These are phyloP conservation scores for Rubia peregrina DNA, from an alignment of 305 asterid species.

Conservation along the genomic window DNA sequence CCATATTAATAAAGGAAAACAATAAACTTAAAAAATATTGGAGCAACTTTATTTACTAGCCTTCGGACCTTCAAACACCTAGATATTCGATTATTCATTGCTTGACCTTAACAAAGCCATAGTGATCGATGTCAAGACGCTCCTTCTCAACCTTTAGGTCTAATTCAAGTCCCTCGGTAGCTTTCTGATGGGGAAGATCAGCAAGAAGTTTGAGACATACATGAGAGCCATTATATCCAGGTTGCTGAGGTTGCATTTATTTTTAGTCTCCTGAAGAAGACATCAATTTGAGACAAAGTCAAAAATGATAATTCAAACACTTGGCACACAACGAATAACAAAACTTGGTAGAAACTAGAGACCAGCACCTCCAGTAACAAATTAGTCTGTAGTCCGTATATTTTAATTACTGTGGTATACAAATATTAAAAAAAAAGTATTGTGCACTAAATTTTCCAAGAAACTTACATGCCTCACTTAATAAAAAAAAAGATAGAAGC, in stretches of 20 bases:
- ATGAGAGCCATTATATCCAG: conserved; percentile 93
- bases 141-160: conserved; percentile 86
- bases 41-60: conserved; percentile 10
- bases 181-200: conserved; percentile 92
- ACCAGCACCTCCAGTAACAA: not conserved
- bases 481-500: not conserved
- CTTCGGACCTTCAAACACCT: conserved; percentile 90
- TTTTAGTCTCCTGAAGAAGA: conserved; percentile 73
- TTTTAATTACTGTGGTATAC: not conserved
- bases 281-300: conserved; percentile 20
- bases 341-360: not conserved
- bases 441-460: not conserved
- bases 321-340: not conserved
- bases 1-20: conserved; percentile 8
- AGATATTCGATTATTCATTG: conserved; percentile 96
- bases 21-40: conserved; percentile 11
- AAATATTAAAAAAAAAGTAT: not conserved
- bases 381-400: not conserved
- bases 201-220: conserved; percentile 95
- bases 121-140: conserved; percentile 90
- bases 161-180: conserved; percentile 73
- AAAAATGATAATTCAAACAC: conserved; percentile 1
- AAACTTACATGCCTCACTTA: not conserved
- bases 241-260: conserved; percentile 98
- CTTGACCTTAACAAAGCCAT: conserved; percentile 90